phyloP scores from a whole-genome alignment of 345 rosid species.

The Populus davidiana region DNA sequence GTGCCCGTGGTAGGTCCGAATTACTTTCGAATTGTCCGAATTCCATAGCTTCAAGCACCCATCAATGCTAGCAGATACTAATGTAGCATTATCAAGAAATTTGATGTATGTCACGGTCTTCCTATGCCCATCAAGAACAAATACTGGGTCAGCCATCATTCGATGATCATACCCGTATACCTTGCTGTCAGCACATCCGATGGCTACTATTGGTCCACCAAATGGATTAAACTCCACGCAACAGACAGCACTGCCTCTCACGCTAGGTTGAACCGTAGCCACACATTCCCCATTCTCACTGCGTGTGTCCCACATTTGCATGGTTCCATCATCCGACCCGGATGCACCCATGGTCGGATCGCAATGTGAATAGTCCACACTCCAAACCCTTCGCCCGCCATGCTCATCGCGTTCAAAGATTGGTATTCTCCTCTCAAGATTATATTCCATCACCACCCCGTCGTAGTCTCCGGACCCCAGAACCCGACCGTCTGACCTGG shows the following conservation, averaged over 20 bases:
- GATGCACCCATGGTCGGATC: conserved; percentile 67
- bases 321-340: conserved; percentile 83
- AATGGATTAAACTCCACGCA: conserved; percentile 78
- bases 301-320: conserved; percentile 86
- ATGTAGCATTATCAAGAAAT: conserved; percentile 37
- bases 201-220: conserved; percentile 48
- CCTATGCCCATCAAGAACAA: conserved; percentile 51
- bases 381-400: conserved; percentile 88
- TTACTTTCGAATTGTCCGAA: conserved; percentile 15
- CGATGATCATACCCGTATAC: conserved; percentile 71
- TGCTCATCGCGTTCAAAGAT: conserved; percentile 89
- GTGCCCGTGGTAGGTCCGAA: conserved; percentile 68
- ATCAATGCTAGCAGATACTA: conserved; percentile 63
- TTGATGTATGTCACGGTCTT: conserved; percentile 70
- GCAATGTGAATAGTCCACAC: conserved; percentile 63
- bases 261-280: conserved; percentile 50
- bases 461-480: conserved; percentile 87
- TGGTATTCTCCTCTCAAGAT: conserved; percentile 56
- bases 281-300: conserved; percentile 44
- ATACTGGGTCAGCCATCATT: conserved; percentile 40
- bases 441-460: conserved; percentile 83
- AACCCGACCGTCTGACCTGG: conserved; percentile 51
- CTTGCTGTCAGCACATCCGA: conserved; percentile 69
- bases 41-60: conserved; percentile 78
- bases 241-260: conserved; percentile 43